Evolutionary conservation across 225 moss, liverwort and hornwort species (phyloP).

Genomic region (Straminergon stramineum): DNA sequence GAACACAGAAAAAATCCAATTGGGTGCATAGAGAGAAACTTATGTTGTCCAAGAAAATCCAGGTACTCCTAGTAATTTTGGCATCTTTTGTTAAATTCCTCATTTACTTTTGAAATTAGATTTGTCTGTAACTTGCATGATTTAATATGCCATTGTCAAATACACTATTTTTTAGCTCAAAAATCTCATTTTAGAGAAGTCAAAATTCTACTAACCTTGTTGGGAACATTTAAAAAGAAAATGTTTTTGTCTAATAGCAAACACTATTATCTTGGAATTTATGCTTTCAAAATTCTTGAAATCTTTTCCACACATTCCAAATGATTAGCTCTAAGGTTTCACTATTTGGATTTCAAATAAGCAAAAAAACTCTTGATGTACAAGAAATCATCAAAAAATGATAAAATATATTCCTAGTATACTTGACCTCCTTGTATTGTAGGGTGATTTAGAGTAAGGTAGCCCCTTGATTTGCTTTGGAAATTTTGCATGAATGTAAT

Average conservation of each 20-base stretch:
- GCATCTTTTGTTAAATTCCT: background rate
- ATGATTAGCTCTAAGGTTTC: too few relatives aligned
- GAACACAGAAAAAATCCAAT: too few relatives aligned
- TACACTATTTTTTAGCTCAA: background rate
- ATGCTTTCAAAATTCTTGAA: background rate
- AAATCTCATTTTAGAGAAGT: background rate
- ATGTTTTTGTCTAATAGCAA: background rate
- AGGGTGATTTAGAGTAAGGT: too few relatives aligned
- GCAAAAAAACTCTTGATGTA: too few relatives aligned
- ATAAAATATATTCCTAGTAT: too few relatives aligned
- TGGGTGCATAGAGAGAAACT: background rate
- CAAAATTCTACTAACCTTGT: background rate
- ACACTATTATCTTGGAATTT: background rate
- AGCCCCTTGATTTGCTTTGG: too few relatives aligned
- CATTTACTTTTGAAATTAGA: background rate
- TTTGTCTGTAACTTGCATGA: background rate
- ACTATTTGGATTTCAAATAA: too few relatives aligned
- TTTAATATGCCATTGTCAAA: background rate
- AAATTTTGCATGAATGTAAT: too few relatives aligned
- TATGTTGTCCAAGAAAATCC: background rate
- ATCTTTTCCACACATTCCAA: background rate
- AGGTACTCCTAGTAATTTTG: accelerated
- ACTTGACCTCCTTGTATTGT: too few relatives aligned
- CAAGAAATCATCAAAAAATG: too few relatives aligned
- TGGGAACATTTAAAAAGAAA: background rate